A percentile compares a stretch with the other conserved stretches of the same genome.
phyloP scores from a whole-genome alignment of 2,329 filamentous ascomycete genomes.

The Trichoderma brevicompactum region DNA sequence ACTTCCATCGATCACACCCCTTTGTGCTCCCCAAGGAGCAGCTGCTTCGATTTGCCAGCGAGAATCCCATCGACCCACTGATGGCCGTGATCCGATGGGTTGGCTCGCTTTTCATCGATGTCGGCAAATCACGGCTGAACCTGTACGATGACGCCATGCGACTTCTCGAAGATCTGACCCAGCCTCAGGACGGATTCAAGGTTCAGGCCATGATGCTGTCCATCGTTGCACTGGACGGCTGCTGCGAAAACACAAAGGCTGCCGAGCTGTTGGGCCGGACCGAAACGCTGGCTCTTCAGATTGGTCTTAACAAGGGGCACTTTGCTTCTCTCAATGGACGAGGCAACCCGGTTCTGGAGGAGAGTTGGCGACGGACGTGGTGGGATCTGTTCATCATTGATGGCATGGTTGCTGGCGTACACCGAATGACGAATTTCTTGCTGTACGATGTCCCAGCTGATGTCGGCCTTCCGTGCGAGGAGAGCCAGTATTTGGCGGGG shows the following conservation, averaged over 20 bases:
- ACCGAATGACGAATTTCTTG: constrained; percentile 70
- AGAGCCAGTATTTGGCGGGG: constrained; percentile 68
- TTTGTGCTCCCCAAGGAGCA: constrained; percentile 59
- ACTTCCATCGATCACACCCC: constrained; percentile 63
- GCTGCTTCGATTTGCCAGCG: constrained; percentile 54
- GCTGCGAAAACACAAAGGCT: constrained; percentile 71
- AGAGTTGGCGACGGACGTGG: constrained; percentile 88
- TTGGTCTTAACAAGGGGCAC: constrained; percentile 72
- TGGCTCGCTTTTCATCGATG: constrained; percentile 60
- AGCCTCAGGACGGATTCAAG: constrained; percentile 61
- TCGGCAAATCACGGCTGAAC: constrained; percentile 49
- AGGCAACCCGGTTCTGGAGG: constrained; percentile 71
- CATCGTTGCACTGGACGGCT: constrained; percentile 77
- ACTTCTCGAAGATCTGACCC: constrained; percentile 52
- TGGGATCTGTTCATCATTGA: constrained; percentile 85
- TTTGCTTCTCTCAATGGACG: constrained; percentile 69
- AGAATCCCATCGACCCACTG: constrained; percentile 54
- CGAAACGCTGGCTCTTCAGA: constrained; percentile 72
- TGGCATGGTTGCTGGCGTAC: constrained; percentile 81
- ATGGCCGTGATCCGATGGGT: constrained; percentile 60
- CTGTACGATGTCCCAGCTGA: constrained; percentile 69
- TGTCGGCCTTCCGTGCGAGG: constrained; percentile 80
- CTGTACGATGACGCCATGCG: constrained; percentile 64
- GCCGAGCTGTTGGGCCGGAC: constrained; percentile 68
- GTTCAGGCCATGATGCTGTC: constrained; percentile 80